Conservation (phyloP, 2,329 filamentous ascomycete genomes). For the Orbilia javanica region DNA sequence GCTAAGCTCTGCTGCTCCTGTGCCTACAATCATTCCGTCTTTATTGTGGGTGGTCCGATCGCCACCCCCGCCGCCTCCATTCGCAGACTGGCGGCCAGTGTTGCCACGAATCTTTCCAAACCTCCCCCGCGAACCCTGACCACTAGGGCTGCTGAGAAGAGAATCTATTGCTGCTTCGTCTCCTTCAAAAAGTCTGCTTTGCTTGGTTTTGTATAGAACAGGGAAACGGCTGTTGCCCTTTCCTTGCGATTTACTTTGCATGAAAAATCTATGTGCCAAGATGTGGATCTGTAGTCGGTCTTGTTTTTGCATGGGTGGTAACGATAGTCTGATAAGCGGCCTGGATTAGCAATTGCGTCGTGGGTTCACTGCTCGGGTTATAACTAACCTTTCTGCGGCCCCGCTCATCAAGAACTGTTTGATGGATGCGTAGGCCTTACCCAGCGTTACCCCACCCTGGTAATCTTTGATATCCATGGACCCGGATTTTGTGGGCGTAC, state of each 20-base stretch:
- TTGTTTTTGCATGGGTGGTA: conserved; percentile 86
- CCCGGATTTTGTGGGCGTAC: conserved; percentile 67
- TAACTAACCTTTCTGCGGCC: conserved; percentile 72
- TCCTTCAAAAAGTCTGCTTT: conserved; percentile 72
- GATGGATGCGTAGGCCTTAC: conserved; percentile 80
- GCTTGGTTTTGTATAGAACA: conserved; percentile 78
- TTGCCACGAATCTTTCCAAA: conserved; percentile 63
- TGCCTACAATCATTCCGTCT: conserved; percentile 90
- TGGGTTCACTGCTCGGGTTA: not conserved
- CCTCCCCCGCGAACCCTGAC: conserved; percentile 71
- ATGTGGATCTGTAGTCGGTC: conserved; percentile 84
- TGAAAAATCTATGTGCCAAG: conserved; percentile 78
- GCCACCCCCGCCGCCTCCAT: conserved; percentile 63
- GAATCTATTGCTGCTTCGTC: conserved; percentile 71
- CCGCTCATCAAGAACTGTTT: conserved; percentile 76
- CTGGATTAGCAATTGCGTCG: conserved; percentile 7
- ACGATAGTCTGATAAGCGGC: conserved; percentile 70
- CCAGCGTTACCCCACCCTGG: conserved; percentile 76
- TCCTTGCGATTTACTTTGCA: conserved; percentile 88
- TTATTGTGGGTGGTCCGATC: conserved; percentile 71
- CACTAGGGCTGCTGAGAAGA: conserved; percentile 68
- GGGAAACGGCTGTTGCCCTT: conserved; percentile 79
- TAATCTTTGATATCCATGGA: conserved; percentile 76
- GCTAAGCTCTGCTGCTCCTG: conserved; percentile 84
- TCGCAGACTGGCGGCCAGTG: conserved; percentile 63